phyloP scores from a whole-genome alignment of 2,329 filamentous ascomycete genomes.

The Bipolaris oryzae region DNA sequence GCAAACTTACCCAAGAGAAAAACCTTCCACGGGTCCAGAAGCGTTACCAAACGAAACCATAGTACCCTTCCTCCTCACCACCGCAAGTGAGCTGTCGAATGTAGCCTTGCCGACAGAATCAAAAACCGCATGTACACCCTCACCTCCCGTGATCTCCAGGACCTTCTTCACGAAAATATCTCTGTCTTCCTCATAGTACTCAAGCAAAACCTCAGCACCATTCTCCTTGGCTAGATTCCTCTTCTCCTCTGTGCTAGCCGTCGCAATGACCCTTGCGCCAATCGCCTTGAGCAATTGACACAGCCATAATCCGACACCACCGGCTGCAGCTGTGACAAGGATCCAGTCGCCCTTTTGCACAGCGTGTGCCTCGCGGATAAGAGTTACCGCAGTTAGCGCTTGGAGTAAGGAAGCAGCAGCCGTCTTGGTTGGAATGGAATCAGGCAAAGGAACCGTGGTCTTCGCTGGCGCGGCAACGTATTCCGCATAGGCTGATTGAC shows the following conservation, averaged over 20 bases:
- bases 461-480: constrained; percentile 62
- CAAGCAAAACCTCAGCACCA: constrained; percentile 74
- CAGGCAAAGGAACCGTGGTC: constrained; percentile 68
- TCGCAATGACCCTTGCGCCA: constrained; percentile 80
- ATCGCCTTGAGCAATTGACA: constrained; percentile 74
- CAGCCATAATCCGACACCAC: constrained; percentile 73
- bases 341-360: constrained; percentile 81
- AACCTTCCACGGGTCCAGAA: constrained; percentile 75
- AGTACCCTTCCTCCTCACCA: constrained; percentile 76
- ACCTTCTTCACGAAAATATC: constrained; percentile 56
- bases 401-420: constrained; percentile 77
- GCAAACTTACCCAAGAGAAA: constrained; percentile 64
- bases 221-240: constrained; percentile 69
- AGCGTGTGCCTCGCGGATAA: constrained; percentile 73
- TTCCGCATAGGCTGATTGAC: constrained; percentile 62
- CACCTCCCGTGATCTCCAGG: constrained; percentile 70
- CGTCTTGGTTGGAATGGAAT: constrained; percentile 63
- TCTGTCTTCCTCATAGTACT: constrained; percentile 65
- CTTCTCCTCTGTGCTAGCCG: constrained; percentile 76
- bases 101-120: constrained; percentile 86
- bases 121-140: constrained; percentile 78
- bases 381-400: constrained; percentile 79
- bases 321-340: constrained; percentile 83
- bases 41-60: constrained; percentile 84
- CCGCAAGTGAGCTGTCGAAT: constrained; percentile 77